These are phyloP conservation scores for Neurospora africana DNA, from an alignment of 495 filamentous ascomycete species.

Conservation along the genomic window DNA sequence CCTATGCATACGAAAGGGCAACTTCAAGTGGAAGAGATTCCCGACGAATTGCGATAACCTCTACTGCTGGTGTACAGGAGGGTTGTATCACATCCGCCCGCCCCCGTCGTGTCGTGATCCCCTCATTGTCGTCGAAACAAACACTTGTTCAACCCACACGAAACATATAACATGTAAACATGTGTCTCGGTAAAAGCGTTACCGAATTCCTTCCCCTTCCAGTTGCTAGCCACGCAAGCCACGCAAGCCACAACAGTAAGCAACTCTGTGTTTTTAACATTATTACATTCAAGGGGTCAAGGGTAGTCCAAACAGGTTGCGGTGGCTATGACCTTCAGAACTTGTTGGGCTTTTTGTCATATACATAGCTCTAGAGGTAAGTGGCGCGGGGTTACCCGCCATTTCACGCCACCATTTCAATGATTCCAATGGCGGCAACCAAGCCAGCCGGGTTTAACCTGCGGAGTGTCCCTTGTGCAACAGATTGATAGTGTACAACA, in stretches of 20 bases:
- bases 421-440: not conserved
- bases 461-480: too few species aligned
- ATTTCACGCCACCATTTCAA: not conserved
- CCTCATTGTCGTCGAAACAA: not conserved
- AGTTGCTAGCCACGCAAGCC: not conserved
- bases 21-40: too few species aligned
- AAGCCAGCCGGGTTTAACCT: too few species aligned
- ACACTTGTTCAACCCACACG: not conserved
- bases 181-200: not conserved
- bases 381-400: not conserved
- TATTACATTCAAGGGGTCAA: not conserved
- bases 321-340: too few species aligned
- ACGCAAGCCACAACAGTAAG: not conserved
- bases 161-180: too few species aligned
- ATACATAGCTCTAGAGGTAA: too few species aligned
- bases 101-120: not conserved
- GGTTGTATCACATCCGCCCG: not conserved
- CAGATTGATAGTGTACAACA: not conserved
- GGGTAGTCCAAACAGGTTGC: too few species aligned
- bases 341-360: too few species aligned
- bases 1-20: not conserved
- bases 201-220: not conserved
- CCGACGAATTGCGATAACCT: not conserved
- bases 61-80: too few species aligned
- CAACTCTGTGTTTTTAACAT: not conserved